Evolutionary conservation across 306 rosid genomes (phyloP).

Genomic region (Sicyos baderoa): DNA sequence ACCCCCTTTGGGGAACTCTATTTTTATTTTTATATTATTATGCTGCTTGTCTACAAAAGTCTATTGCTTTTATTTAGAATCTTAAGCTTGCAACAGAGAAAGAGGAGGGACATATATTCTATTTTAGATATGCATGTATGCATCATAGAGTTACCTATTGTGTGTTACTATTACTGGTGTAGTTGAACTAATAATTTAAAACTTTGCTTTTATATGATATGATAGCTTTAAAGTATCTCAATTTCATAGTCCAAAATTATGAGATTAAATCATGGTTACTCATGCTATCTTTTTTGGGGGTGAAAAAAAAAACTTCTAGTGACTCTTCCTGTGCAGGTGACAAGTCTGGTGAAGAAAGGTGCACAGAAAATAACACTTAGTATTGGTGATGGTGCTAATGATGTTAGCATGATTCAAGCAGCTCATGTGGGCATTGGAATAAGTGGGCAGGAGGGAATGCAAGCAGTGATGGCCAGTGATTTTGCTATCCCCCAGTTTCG

Average conservation of each 20-base stretch:
- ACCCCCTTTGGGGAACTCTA: no score
- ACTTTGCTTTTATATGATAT: background rate
- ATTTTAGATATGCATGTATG: background rate
- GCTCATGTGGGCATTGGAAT: constrained; percentile 98
- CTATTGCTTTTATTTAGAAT: background rate
- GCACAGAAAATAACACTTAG: constrained; percentile 77
- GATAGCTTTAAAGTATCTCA: background rate
- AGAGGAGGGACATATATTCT: background rate
- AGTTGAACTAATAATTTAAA: background rate
- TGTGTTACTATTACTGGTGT: background rate
- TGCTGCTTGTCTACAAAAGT: background rate
- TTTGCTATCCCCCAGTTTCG: constrained; percentile 97
- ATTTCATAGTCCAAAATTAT: background rate
- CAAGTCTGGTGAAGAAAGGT: constrained; percentile 92
- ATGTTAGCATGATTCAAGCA: constrained; percentile 99
- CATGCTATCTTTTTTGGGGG: background rate
- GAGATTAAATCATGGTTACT: background rate
- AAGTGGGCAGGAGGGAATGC: constrained; percentile 98
- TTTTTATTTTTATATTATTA: background rate
- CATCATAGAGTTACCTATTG: background rate
- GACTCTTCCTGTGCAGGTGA: constrained; percentile 47
- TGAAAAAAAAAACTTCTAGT: background rate
- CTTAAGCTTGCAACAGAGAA: background rate
- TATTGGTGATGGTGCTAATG: constrained; percentile 99
- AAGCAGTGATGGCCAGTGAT: constrained; percentile 99